Evolutionary conservation across 2,329 filamentous ascomycete species (phyloP), one percentile per base, ranked within the genome.

Genomic region (Amauroascus niger): DNA sequence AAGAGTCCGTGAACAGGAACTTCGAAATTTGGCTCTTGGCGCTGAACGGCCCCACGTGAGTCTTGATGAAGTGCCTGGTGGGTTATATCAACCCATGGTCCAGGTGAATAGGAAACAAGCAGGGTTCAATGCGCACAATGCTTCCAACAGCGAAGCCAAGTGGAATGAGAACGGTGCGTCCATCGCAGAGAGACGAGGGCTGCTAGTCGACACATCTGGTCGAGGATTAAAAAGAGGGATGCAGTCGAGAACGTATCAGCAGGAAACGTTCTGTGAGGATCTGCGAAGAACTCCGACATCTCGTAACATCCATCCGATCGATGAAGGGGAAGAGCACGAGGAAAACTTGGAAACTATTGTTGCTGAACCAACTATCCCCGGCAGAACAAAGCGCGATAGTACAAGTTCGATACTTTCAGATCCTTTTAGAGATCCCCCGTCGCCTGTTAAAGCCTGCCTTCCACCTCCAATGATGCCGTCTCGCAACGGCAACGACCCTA

Each of bases 261-360:
- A 65, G n/a, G 61, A 69, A 3, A 68, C 71, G 18, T 65, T 68
- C 43, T 77, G 76, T 59, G 75, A 78, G 30, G 75, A 78, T 49
- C 70, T 67, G 41, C 71, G 76, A 49, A 66, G 73, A 30, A 74
- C 69, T 54, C 72, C 75, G 16, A 73, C 73, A 6, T 75, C 77
- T 30, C 76, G 76, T 2, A 69, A 73, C 22, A 84, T 84, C 24
- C 80, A 82, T 62, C 79, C 80, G 0, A 84, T 84, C 44, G 80
- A 82, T 35, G 79, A 82, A 62, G 68, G 76, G 11, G 81, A 83
- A 55, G 81, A 83, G 57, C 78, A 81, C 49, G 78, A 80, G 54
- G 71, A 71, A 54, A 46, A 56, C 55, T n/a, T 41, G 43, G 45
- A 30, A 16, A 13, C 52, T 26, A 24, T 26, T n/a, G n/a, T n/a